Base-by-base conservation (phyloP, 2,329 filamentous ascomycete genomes). In the Aspergillus uvarum region DNA sequence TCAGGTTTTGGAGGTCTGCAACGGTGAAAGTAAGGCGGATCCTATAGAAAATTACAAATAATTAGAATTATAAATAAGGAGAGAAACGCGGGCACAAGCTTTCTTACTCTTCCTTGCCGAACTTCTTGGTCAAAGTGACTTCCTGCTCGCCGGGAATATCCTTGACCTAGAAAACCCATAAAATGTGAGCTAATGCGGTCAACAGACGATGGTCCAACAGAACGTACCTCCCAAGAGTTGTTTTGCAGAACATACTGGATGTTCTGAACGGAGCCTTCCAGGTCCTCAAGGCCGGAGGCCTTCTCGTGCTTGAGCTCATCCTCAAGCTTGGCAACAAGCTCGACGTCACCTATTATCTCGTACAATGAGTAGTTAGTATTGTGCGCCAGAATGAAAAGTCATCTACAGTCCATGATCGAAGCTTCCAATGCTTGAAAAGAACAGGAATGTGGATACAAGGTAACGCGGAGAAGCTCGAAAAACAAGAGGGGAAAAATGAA, bases 181-280 rank as follows among this genome's bases (percentile, higher is more conserved):
- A 53, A 48, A 59, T 21, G 31, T 51, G 38, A 44, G 38, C 38
- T 44, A 7, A 44, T 44, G 5, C 14, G 5, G 16, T n/a, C 38
- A 8, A 8, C 16, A 44, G 5, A n/a, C 38, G 38, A 16, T 47
- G 14, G 11, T 21, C 47, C 10, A 21, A 21, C 14, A 35, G 29
- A 14, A 52, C 71, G 56, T 74, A 95, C 84, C 83, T 94, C 83
- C 78, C 92, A 99, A 47, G 89, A 85, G 72, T 89, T 88, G 80
- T 91, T 94, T 73, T 94, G 87, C 51, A 97, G 80, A 80, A 95
- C 97, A 74, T 95, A 90, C 79, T 92, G 89, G 79, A 96, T 97
- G 76, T 95, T 91, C 80, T 92, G 89, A 76, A 97, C 85, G 75
- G 88, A 90, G 64, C 87, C 83, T 47, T 92, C 89, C 66, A 90